Percentiles rank a stretch among this genome's conserved stretches.
These are phyloP conservation scores for Pichia cephalocereana DNA, from an alignment of 805 yeast species.

Conservation along the genomic window DNA sequence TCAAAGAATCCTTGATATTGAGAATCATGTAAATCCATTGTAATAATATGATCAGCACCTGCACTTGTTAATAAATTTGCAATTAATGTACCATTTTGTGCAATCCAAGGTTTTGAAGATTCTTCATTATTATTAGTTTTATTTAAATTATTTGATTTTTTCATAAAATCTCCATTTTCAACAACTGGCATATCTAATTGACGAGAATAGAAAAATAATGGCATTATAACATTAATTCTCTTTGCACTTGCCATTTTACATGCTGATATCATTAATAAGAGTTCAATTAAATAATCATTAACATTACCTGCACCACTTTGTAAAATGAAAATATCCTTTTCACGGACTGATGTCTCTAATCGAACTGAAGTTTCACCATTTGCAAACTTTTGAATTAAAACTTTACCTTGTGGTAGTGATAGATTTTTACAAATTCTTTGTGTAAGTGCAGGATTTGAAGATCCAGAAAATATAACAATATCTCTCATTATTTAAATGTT, in stretches of 20 bases:
- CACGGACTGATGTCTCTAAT: conserved; percentile 83
- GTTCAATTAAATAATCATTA: conserved; percentile 77
- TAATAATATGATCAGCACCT: conserved; percentile 93
- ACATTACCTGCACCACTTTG: conserved; percentile 86
- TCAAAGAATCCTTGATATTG: conserved; percentile 97
- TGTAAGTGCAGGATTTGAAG: conserved; percentile 77
- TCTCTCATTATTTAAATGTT: conserved; percentile 53
- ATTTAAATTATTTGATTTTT: conserved; percentile 8
- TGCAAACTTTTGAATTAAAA: conserved; percentile 56
- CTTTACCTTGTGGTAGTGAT: conserved; percentile 64
- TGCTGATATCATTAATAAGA: conserved; percentile 79
- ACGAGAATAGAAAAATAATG: conserved; percentile 90
- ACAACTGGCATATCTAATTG: conserved; percentile 92
- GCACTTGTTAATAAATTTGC: conserved; percentile 84
- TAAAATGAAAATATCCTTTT: conserved; percentile 87
- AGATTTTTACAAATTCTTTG: conserved; percentile 66
- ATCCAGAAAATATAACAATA: conserved; percentile 82
- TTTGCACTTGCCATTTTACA: conserved; percentile 87
- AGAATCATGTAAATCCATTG: conserved; percentile 97
- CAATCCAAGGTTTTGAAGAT: conserved; percentile 81
- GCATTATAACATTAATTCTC: conserved; percentile 83
- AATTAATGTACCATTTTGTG: conserved; percentile 87
- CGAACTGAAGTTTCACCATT: conserved; percentile 93
- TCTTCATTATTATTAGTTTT: background rate
- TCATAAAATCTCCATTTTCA: conserved; percentile 45